These are phyloP conservation scores for Protomyces arabidopsidicola DNA, from an alignment of 1,139 yeast genomes.

Conservation along the genomic window DNA sequence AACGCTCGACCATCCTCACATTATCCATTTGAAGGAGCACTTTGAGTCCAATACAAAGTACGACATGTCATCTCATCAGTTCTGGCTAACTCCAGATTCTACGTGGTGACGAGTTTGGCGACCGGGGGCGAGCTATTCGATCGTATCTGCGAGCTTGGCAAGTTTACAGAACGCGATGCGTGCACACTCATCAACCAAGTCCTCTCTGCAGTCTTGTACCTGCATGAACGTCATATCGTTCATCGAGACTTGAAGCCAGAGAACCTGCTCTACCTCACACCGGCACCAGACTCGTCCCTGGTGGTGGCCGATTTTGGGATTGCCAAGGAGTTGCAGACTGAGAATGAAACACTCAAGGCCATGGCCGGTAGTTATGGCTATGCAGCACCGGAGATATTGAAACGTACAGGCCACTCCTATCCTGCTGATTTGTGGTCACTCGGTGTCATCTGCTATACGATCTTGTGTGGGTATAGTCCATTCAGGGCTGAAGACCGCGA, in stretches of 20 bases:
- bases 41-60: slow-evolving; percentile 71
- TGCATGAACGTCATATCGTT: slow-evolving; percentile 67
- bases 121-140: slow-evolving; percentile 91
- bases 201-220: slow-evolving; percentile 65
- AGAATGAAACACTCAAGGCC: slow-evolving; percentile 37
- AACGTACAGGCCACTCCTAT: slow-evolving; percentile 76
- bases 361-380: slow-evolving; percentile 91
- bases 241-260: slow-evolving; percentile 92
- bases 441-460: slow-evolving; percentile 85
- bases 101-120: slow-evolving; percentile 60
- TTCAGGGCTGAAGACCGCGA: slow-evolving; percentile 77
- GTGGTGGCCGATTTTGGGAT: slow-evolving; percentile 92
- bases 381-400: slow-evolving; percentile 87
- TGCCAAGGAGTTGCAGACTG: slow-evolving; percentile 70
- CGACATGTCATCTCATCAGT: neutral
- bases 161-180: slow-evolving; percentile 82
- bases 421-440: slow-evolving; percentile 92
- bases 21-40: slow-evolving; percentile 80
- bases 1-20: slow-evolving; percentile 68
- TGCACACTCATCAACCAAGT: slow-evolving; percentile 63
- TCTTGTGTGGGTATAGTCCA: slow-evolving; percentile 89
- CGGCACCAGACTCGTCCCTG: slow-evolving; percentile 55
- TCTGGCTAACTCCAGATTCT: slow-evolving; percentile 41
- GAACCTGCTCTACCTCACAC: slow-evolving; percentile 63
- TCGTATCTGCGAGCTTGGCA: slow-evolving; percentile 67